Base-by-base conservation (phyloP, 768 basidiomycete genomes). In the Leucosporidium yakuticum region DNA sequence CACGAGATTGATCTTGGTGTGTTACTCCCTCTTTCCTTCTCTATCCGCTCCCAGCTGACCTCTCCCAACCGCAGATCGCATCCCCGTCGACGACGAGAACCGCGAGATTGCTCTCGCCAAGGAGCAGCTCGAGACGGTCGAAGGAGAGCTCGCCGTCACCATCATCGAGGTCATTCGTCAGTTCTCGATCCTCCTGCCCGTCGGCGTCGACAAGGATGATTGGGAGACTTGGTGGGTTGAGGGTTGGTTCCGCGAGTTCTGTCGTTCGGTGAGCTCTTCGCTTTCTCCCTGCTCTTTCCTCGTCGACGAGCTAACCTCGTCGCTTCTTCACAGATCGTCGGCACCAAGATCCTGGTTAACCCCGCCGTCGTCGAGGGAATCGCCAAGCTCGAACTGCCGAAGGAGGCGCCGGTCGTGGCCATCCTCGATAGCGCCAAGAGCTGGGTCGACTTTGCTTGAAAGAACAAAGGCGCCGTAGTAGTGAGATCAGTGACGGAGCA, bases 221-320 rank as follows among this genome's bases (percentile, higher is more conserved):
- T 94, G 91, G 91, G 83, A 84, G 75, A 82, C 84, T 1, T 92
- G 90, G 90, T 87, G 89, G 79, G 89, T 87, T 0, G 91, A 89
- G 88, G 87, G 88, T 3, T 94, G 91, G 91, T 93, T 89, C 73
- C 82, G 88, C 68, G 90, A 95, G 74, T 93, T 91, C 80, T 89
- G 88, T 78, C 82, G 90, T 74, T 83, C 80, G 77, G 91, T 92
- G 63, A 70, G 89, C 80, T 19, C 49, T 31, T 49, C 29, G 63
- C 39, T 39, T 62, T 44, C 15, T 29, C 8, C 55, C 12, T 36
- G 9, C 11, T 19, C 44, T 34, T 34, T 31, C 21, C 44, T 44
- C 11, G 1, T 4, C 14, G 4, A 32, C 9, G 2, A 9, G n/a
- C 36, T 14, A 7, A 36, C 19, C 58, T 58, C 5, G 2, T 21